Evolutionary conservation across 352 stramenopile species (phyloP).

Genomic region (Phytophthora syringae): DNA sequence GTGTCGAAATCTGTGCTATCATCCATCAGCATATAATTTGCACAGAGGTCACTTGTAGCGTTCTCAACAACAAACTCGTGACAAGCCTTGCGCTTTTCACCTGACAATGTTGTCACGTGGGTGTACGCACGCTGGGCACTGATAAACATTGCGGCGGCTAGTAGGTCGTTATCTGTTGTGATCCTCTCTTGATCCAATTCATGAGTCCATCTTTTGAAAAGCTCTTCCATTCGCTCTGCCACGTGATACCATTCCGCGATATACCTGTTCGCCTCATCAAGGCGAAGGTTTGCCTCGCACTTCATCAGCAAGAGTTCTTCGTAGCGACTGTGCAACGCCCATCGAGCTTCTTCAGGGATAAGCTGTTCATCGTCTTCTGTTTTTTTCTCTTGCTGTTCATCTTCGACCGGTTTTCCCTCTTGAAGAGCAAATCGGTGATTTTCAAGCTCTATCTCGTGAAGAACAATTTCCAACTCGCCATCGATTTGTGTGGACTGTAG

Average conservation of each 20-base stretch:
- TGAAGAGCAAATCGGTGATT: neutral
- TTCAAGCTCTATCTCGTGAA: neutral
- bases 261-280: slow-evolving; percentile 10
- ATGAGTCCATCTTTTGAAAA: slow-evolving; percentile 20
- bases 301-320: slow-evolving; percentile 38
- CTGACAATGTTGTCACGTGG: slow-evolving; percentile 4
- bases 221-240: slow-evolving; percentile 4
- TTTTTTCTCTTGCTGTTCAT: neutral
- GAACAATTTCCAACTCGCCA: slow-evolving; percentile 1
- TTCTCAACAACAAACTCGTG: slow-evolving; percentile 1
- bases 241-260: slow-evolving; percentile 23
- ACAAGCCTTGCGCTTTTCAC: slow-evolving; percentile 1
- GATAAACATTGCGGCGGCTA: neutral
- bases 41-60: neutral
- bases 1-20: neutral
- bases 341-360: slow-evolving; percentile 11
- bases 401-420: neutral
- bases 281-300: slow-evolving; percentile 17
- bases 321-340: slow-evolving; percentile 4
- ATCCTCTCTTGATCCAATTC: slow-evolving; percentile 16
- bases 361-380: neutral
- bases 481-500: slow-evolving; percentile 8
- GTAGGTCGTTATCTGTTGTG: slow-evolving; percentile 6
- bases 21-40: neutral
- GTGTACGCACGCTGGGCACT: slow-evolving; percentile 15